Evolutionary conservation across 164 flowering plant genomes (phyloP), one percentile per base, ranked within the genome.

Genomic region (Malania oleifera): DNA sequence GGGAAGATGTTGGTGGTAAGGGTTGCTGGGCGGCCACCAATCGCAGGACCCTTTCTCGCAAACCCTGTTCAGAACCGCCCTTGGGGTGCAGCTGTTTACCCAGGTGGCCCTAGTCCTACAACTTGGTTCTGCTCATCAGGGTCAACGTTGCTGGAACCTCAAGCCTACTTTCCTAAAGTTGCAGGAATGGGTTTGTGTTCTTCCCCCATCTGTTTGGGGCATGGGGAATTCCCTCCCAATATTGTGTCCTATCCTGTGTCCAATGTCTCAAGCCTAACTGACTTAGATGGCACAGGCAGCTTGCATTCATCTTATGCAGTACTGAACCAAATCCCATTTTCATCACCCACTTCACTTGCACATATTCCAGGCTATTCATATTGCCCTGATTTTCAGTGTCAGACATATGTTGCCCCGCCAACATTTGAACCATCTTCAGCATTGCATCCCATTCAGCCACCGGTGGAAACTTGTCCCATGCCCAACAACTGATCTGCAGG

Each of bases 1-100:
- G 80, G 81, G 28, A 77, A 62, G 35, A 44, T 20, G 17, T 57
- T 76, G 69, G 73, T 62, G 15, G 86, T 81, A 7, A 68, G 66
- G 39, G 53, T 71, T 20, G 71, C 69, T 25, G 70, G 71, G 22
- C 26, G n/a, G 22, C 55, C 23, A 14, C 66, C 49, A 7, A 13
- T 17, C 2, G 19, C 62, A 24, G 57, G 52, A 20, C 10, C 47
- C 28, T 38, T 68, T 14, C 48, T 34, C 20, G 29, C 38, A 46
- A 27, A 38, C 40, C 34, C 14, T 34, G 59, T 41, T n/a, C 52
- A 56, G 6, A 35, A n/a, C 23, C 57, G 62, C 51, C 58, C 68
- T 38, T 38, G 57, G 22, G 20, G 66, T 24, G 11, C 63, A 52
- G 31, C 40, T 26, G 28, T 55, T n/a, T 19, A 20, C 25, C 67